Percentiles rank a stretch among this genome's conserved stretches.
Conservation (phyloP, 2,329 filamentous ascomycete species). For the Aureobasidium sp. region DNA sequence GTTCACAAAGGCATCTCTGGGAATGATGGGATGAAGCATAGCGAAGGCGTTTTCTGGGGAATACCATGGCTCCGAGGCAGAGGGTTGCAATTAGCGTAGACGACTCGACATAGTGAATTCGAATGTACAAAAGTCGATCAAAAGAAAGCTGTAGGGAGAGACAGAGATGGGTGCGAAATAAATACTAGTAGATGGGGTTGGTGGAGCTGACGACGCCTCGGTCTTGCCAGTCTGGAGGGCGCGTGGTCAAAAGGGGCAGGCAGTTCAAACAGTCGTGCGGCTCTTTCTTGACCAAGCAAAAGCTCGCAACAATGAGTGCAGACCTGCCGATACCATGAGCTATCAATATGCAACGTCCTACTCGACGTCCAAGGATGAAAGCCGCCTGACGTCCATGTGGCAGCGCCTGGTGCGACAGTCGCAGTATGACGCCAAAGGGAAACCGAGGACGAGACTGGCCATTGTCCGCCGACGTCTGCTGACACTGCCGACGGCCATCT, state of each 20-base stretch:
- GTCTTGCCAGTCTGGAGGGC: not conserved
- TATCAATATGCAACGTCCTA: constrained; percentile 16
- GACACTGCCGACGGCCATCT: constrained; percentile 43
- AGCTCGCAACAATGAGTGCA: constrained; percentile 3
- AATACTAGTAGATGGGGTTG: not conserved
- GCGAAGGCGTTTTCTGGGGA: constrained; percentile 7
- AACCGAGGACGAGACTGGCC: constrained; percentile 2
- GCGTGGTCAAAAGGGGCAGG: constrained; percentile 9
- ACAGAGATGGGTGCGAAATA: not conserved
- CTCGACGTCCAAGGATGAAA: not conserved
- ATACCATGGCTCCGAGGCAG: not conserved
- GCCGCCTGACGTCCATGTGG: not conserved
- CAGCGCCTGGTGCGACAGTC: constrained; percentile 7
- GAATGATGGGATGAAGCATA: constrained; percentile 8
- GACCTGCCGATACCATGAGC: constrained; percentile 14
- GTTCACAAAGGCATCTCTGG: not conserved
- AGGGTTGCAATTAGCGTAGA: not conserved
- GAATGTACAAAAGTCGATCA: not conserved
- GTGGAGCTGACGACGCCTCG: not conserved
- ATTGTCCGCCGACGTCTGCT: constrained; percentile 6
- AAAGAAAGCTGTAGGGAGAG: not conserved
- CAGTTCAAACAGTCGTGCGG: not conserved
- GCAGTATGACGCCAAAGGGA: constrained; percentile 11
- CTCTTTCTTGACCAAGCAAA: not conserved
- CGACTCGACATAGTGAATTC: not conserved